Conservation (phyloP, 805 yeast genomes). For the Huiozyma sinensis region DNA sequence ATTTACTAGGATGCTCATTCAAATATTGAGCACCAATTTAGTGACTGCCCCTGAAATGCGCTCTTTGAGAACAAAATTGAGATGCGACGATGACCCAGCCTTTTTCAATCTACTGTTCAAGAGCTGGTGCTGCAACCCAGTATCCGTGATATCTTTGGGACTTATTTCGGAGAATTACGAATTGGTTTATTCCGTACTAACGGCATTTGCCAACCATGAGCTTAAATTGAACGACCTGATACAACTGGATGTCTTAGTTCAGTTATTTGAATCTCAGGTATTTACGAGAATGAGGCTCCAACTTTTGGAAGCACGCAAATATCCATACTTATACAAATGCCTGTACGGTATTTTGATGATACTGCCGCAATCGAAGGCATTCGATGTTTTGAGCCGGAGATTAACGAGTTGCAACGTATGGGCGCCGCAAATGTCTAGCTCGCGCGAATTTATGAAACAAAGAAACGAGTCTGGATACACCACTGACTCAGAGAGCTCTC, state of each 20-base stretch:
- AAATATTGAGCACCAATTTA: slow-evolving; percentile 75
- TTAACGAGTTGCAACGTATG: slow-evolving; percentile 35
- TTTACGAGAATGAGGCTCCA: slow-evolving; percentile 80
- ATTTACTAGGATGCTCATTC: slow-evolving; percentile 73
- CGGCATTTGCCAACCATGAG: slow-evolving; percentile 73
- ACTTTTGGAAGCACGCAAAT: slow-evolving; percentile 73
- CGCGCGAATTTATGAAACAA: slow-evolving; percentile 3
- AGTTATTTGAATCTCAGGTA: slow-evolving; percentile 83
- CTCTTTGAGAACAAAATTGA: slow-evolving; percentile 55
- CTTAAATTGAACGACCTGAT: slow-evolving; percentile 60
- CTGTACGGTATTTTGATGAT: slow-evolving; percentile 89
- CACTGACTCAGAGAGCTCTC: slow-evolving; percentile 14
- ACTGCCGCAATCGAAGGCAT: slow-evolving; percentile 87
- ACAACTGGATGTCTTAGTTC: slow-evolving; percentile 83
- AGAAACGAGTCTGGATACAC: slow-evolving; percentile 4
- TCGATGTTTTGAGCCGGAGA: slow-evolving; percentile 68
- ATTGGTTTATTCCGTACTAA: slow-evolving; percentile 72
- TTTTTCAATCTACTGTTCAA: slow-evolving; percentile 69
- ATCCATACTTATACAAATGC: slow-evolving; percentile 76
- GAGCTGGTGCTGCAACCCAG: slow-evolving; percentile 88
- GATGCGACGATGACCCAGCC: slow-evolving; percentile 56
- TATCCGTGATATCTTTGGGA: slow-evolving; percentile 79
- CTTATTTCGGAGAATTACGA: slow-evolving; percentile 81
- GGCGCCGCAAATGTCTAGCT: slow-evolving; percentile 13
- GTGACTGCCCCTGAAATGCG: slow-evolving; percentile 77